phyloP scores from a whole-genome alignment of 129 eudicot species.

The Flaveria bidentis region DNA sequence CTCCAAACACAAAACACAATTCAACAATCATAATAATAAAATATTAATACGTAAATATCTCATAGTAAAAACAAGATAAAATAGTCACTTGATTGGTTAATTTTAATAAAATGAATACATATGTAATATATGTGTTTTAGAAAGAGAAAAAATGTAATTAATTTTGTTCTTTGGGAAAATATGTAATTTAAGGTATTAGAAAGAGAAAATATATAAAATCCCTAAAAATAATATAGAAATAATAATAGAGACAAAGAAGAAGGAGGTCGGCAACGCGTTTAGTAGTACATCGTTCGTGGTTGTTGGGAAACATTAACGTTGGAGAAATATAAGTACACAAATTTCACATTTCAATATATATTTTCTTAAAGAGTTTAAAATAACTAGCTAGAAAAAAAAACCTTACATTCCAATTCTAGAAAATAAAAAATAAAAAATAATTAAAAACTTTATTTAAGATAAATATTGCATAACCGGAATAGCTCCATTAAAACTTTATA shows the following conservation, averaged over 20 bases:
- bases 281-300: slow-evolving; percentile 2
- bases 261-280: slow-evolving; percentile 17
- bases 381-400: not conserved
- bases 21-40: too few relatives aligned
- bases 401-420: not conserved
- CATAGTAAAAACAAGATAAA: too few relatives aligned
- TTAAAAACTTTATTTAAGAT: too few relatives aligned
- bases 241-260: not conserved
- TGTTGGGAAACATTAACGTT: slow-evolving; percentile 3
- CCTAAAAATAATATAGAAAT: not conserved
- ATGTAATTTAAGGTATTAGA: too few relatives aligned
- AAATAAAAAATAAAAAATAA: not conserved
- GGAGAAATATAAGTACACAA: not conserved
- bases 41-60: too few relatives aligned
- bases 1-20: too few relatives aligned
- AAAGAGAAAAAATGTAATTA: too few relatives aligned
- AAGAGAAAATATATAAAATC: too few relatives aligned
- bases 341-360: not conserved
- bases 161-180: too few relatives aligned
- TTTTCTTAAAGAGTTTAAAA: not conserved
- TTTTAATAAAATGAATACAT: too few relatives aligned
- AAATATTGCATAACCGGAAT: not conserved
- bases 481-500: not conserved
- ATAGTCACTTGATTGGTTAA: too few relatives aligned
- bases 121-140: too few relatives aligned